Conservation (phyloP, 2,329 filamentous ascomycete species). For the Colletotrichum cordylinicola region DNA sequence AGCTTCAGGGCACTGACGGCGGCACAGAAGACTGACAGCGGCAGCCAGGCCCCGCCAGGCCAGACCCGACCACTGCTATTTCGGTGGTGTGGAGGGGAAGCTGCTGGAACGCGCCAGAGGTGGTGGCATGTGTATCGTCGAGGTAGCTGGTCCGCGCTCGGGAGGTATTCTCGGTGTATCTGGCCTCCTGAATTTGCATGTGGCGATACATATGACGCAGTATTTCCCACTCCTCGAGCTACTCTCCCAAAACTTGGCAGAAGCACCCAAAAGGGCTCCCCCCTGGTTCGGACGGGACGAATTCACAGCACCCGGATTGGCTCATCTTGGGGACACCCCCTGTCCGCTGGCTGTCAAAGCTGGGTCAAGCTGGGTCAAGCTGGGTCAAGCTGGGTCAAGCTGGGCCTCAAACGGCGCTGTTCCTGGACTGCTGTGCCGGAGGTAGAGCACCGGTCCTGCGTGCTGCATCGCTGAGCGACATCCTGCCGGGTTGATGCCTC, state of each 20-base stretch:
- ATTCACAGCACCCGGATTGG: neutral
- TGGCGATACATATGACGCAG: slow-evolving; percentile 12
- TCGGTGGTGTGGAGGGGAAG: neutral
- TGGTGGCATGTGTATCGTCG: neutral
- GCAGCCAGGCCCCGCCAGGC: neutral
- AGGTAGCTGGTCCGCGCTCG: neutral
- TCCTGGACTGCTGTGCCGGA: neutral
- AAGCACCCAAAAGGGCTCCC: neutral
- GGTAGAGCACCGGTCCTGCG: neutral
- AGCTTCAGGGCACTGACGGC: neutral
- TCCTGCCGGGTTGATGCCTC: neutral
- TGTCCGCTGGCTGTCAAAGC: neutral
- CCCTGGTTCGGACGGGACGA: slow-evolving; percentile 8
- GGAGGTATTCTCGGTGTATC: slow-evolving; percentile 19
- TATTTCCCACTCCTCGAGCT: neutral
- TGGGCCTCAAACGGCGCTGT: neutral
- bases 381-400: neutral
- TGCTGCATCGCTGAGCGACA: neutral
- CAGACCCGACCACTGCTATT: neutral
- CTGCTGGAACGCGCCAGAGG: slow-evolving; percentile 2
- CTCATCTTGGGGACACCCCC: neutral
- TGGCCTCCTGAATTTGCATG: too few species aligned
- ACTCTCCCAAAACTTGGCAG: neutral
- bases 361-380: neutral
- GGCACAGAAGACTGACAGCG: neutral